Evolutionary conservation across 768 basidiomycete species (phyloP), one percentile per base, ranked within the genome.

Genomic region (Suillus subalutaceus): DNA sequence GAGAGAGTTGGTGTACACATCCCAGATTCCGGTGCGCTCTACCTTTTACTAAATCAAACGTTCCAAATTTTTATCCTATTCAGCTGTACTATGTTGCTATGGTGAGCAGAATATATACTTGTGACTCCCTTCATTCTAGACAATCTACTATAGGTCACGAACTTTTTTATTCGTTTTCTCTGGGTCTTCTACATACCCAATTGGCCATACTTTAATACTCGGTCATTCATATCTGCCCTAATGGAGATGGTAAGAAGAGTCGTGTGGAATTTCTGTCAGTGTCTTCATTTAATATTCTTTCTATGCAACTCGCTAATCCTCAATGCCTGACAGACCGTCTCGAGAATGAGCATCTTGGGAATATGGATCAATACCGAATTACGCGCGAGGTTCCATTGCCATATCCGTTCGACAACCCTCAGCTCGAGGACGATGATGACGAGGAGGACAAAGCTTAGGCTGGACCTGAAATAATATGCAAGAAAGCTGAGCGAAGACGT

Each of bases 231-330:
- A 55, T 84, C 79, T 15, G 94, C 83, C 2, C 68, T 90, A 60
- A 71, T 93, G 48, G 97, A 99, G 73, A 86, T 94, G 75, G 70
- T 93, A 7, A 80, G 97, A 52, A 84, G 97, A 63, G 87, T 88
- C 78, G 91, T 91, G 69, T 99, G 97, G 97, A 97, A 97, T 77
- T 91, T 96, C 73, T 91, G 93, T 94, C 66, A 71, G 91, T 77
- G 40, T 44, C 20, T 48, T 55, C 18, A 61, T 15, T 48, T 56
- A 7, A 64, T 18, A 12, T 44, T 38, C 53, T 43, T 48, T 41
- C 30, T 20, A 23, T 13, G 5, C 23, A 26, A 10, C 41, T 64
- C 23, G 38, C 23, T 20, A n/a, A 66, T 20, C 32, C 64, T 68
- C 3, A 41, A 30, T 15, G 41, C 26, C 26, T 26, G 40, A 20